These are phyloP conservation scores for Micractinium conductrix DNA, from an alignment of 139 green algal species.

Conservation along the genomic window DNA sequence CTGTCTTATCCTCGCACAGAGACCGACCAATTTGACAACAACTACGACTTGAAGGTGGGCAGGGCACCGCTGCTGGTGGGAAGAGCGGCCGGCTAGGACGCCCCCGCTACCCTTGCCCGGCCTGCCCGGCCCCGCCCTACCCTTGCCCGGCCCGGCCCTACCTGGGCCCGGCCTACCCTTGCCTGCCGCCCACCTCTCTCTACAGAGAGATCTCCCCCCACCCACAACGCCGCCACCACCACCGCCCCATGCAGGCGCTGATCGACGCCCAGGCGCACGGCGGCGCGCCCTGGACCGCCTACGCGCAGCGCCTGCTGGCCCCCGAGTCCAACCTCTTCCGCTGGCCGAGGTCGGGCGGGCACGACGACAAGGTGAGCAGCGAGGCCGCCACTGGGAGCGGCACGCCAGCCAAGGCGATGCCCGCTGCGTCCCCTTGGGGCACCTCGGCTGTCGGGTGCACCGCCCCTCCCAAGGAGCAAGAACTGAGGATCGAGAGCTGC, in stretches of 20 bases:
- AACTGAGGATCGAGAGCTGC: too few relatives aligned
- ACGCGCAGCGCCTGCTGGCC: slow-evolving; percentile 59
- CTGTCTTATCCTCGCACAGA: slow-evolving; percentile 97
- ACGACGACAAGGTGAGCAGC: slow-evolving; percentile 91
- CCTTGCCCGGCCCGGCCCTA: too few relatives aligned
- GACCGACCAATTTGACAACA: slow-evolving; percentile 87
- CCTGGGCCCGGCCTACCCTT: too few relatives aligned
- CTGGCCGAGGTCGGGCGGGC: slow-evolving; percentile 71
- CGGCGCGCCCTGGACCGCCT: slow-evolving; percentile 65
- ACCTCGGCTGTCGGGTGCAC: too few relatives aligned
- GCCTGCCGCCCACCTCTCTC: too few relatives aligned
- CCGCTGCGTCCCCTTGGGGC: too few relatives aligned
- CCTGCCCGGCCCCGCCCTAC: too few relatives aligned
- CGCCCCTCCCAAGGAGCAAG: too few relatives aligned
- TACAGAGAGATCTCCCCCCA: neutral
- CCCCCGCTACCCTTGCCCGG: too few relatives aligned
- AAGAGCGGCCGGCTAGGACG: too few relatives aligned
- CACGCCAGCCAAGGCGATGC: too few relatives aligned
- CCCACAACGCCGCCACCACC: neutral
- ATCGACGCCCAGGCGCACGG: slow-evolving; percentile 57
- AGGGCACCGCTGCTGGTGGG: neutral
- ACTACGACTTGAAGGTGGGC: slow-evolving; percentile 73
- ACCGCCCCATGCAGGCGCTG: slow-evolving; percentile 53
- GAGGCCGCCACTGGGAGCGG: too few relatives aligned
- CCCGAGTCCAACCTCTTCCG: slow-evolving; percentile 69